Percentiles rank a stretch among this genome's conserved stretches.
Evolutionary conservation across 73 alveolate genomes (phyloP).

Genomic region (Effrenium voratum): DNA sequence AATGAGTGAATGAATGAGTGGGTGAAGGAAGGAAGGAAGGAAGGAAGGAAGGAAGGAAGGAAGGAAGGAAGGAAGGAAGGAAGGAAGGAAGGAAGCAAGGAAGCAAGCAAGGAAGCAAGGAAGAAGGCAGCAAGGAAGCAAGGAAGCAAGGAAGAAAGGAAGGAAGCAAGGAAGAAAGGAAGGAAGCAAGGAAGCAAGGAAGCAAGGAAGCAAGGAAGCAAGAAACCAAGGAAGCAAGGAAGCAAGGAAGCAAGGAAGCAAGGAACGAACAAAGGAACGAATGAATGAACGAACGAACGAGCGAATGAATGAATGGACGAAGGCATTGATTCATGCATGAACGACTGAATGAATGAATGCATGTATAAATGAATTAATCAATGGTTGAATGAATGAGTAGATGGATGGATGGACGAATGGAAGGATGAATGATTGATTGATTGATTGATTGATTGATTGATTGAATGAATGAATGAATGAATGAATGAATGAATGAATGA

Average conservation of each 20-base stretch:
- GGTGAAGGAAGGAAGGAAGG: neutral
- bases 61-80: conserved; percentile 20
- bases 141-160: neutral
- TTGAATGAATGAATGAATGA: too few relatives aligned
- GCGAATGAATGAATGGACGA: neutral
- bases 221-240: neutral
- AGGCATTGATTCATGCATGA: too few relatives aligned
- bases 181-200: conserved; percentile 1
- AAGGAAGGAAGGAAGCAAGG: neutral
- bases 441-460: too few relatives aligned
- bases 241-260: too few relatives aligned
- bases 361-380: too few relatives aligned
- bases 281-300: neutral
- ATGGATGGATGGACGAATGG: too few relatives aligned
- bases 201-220: neutral
- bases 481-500: too few relatives aligned
- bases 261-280: neutral
- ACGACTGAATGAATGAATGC: too few relatives aligned
- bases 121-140: conserved; percentile 2
- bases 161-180: conserved; percentile 17
- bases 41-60: neutral
- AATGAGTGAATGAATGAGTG: neutral
- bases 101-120: conserved; percentile 15
- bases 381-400: too few relatives aligned
- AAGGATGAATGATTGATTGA: too few relatives aligned